Evolutionary conservation across 176 grass and related monocot species (phyloP).

Genomic region (Musa troglodytarum): DNA sequence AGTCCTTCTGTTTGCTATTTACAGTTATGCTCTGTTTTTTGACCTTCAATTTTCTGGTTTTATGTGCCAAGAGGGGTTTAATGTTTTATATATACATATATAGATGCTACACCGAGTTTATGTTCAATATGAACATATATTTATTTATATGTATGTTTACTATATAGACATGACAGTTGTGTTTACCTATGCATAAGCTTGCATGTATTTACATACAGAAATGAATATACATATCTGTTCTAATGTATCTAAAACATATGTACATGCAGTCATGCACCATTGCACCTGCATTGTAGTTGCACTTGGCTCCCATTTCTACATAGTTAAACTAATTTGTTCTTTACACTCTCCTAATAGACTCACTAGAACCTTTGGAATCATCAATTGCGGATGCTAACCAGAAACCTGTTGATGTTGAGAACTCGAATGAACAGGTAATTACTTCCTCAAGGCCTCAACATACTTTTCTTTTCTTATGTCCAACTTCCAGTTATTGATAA

Average conservation of each 20-base stretch:
- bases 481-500: neutral
- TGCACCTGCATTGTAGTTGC: neutral
- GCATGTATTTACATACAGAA: neutral
- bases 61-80: no score
- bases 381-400: slow-evolving; percentile 27
- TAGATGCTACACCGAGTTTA: no score
- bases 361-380: slow-evolving; percentile 35
- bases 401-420: slow-evolving; percentile 24
- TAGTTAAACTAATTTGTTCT: slow-evolving; percentile 16
- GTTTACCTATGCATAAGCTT: neutral
- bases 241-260: neutral
- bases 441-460: neutral
- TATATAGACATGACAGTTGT: neutral
- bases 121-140: no score
- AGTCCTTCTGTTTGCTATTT: no score
- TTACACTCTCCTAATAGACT: slow-evolving; percentile 10
- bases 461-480: neutral
- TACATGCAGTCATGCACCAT: neutral
- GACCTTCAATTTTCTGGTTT: no score
- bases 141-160: neutral
- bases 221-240: neutral
- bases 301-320: neutral
- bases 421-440: slow-evolving; percentile 38
- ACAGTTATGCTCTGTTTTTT: no score
- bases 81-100: no score